Conservation (phyloP, 176 grass and related monocot genomes). For the Tillandsia fasciculata region DNA sequence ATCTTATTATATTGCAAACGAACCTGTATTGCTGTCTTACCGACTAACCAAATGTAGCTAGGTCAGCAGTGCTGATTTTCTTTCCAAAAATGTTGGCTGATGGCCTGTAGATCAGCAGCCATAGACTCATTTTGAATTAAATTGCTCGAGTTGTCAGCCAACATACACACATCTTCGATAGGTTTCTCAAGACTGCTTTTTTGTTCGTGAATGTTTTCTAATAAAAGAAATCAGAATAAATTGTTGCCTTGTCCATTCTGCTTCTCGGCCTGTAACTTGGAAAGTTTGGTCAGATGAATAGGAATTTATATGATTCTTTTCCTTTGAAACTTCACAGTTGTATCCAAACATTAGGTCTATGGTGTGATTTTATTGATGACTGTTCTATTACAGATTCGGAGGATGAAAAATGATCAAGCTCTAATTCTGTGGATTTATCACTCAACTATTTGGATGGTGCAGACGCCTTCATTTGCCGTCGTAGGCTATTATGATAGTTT, state of each 20-base stretch:
- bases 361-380: not conserved
- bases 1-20: not conserved
- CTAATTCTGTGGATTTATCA: not conserved
- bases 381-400: slow-evolving; percentile 53
- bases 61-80: no score
- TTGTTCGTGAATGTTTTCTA: not conserved
- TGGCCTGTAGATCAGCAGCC: not conserved
- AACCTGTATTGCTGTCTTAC: not conserved
- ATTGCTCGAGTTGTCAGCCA: not conserved
- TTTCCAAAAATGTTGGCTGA: not conserved
- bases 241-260: not conserved
- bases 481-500: not conserved
- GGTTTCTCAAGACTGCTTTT: not conserved
- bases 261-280: not conserved
- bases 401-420: slow-evolving; percentile 36
- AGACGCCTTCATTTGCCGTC: not conserved
- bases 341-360: not conserved
- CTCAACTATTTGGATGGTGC: not conserved
- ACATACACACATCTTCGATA: not conserved
- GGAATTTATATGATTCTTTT: not conserved
- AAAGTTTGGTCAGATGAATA: not conserved
- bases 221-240: not conserved
- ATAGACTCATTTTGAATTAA: not conserved
- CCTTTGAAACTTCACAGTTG: not conserved
- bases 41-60: not conserved